Evolutionary conservation across 148 eudicot species (phyloP).

Genomic region (Heliosperma pusillum): DNA sequence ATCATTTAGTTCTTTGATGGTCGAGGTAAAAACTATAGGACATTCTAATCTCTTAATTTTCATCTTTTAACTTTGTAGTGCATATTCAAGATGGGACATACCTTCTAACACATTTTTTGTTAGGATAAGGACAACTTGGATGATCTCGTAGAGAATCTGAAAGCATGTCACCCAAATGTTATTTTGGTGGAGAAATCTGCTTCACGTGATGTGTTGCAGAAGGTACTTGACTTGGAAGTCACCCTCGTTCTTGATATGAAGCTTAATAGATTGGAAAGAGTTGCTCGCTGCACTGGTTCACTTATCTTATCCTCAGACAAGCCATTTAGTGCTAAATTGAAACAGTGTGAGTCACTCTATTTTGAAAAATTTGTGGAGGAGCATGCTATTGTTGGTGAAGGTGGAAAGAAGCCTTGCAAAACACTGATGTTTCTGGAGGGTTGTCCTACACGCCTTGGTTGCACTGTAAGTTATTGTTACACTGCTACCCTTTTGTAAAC

Average conservation of each 20-base stretch:
- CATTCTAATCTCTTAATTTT: neutral
- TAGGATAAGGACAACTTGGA: slow-evolving; percentile 53
- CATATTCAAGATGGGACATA: slow-evolving; percentile 8
- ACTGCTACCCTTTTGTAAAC: neutral
- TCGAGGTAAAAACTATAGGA: slow-evolving; percentile 41
- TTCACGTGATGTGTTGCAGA: slow-evolving; percentile 70
- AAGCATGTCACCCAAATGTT: slow-evolving; percentile 67
- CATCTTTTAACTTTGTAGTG: neutral
- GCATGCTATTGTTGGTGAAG: slow-evolving; percentile 47
- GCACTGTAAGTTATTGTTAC: slow-evolving; percentile 53
- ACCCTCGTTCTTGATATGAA: slow-evolving; percentile 93
- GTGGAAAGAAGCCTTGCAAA: slow-evolving; percentile 69
- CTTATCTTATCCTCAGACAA: slow-evolving; percentile 59
- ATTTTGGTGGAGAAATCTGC: slow-evolving; percentile 88
- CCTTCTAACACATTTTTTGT: slow-evolving; percentile 23
- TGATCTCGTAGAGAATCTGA: slow-evolving; percentile 45
- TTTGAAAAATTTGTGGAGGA: slow-evolving; percentile 82
- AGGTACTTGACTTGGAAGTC: slow-evolving; percentile 64
- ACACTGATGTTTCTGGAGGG: slow-evolving; percentile 94
- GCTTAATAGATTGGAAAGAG: slow-evolving; percentile 80
- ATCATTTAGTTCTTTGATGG: slow-evolving; percentile 68
- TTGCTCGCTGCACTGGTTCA: slow-evolving; percentile 84
- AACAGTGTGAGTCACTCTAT: slow-evolving; percentile 62
- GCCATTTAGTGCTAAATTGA: slow-evolving; percentile 47
- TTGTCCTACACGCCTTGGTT: slow-evolving; percentile 68